A percentile compares a stretch with the other conserved stretches of the same genome.
These are phyloP conservation scores for Circinella minor DNA, from an alignment of 371 early-diverging fungal genomes.

Conservation along the genomic window DNA sequence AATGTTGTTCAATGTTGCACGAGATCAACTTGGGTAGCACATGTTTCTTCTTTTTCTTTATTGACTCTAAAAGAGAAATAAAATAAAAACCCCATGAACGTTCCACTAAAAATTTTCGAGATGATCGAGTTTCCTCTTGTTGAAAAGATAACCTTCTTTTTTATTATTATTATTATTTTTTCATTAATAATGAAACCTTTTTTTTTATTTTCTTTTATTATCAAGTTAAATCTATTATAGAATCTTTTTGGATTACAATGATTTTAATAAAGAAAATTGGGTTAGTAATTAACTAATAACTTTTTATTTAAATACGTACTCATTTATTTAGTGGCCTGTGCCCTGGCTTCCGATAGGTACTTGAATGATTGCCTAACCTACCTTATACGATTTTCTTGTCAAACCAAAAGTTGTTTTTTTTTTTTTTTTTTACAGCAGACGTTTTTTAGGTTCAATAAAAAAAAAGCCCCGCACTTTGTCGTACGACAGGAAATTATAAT, in stretches of 20 bases:
- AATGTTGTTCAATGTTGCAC: slow-evolving; percentile 12
- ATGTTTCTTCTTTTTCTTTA: not conserved
- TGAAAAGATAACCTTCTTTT: not conserved
- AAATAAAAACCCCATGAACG: not conserved
- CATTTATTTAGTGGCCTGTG: slow-evolving; percentile 28
- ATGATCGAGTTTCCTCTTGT: not conserved
- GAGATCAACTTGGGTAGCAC: slow-evolving; percentile 3
- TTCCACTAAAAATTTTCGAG: not conserved
- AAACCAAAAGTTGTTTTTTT: not conserved
- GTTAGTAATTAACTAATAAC: no score
- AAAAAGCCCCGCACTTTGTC: not conserved
- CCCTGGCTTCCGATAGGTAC: slow-evolving; percentile 32
- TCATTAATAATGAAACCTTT: no score
- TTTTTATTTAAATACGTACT: not conserved
- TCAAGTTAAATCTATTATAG: no score
- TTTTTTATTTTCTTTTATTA: no score
- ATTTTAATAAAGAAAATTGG: no score
- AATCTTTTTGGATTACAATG: no score
- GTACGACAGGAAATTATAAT: slow-evolving; percentile 5
- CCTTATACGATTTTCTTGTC: slow-evolving; percentile 20
- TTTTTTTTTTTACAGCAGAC: slow-evolving; percentile 16
- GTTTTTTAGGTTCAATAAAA: not conserved
- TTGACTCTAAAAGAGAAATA: no score
- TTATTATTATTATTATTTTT: no score
- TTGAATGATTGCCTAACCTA: slow-evolving; percentile 19